phyloP scores from a whole-genome alignment of 345 rosid genomes.

The Euclidium syriacum region DNA sequence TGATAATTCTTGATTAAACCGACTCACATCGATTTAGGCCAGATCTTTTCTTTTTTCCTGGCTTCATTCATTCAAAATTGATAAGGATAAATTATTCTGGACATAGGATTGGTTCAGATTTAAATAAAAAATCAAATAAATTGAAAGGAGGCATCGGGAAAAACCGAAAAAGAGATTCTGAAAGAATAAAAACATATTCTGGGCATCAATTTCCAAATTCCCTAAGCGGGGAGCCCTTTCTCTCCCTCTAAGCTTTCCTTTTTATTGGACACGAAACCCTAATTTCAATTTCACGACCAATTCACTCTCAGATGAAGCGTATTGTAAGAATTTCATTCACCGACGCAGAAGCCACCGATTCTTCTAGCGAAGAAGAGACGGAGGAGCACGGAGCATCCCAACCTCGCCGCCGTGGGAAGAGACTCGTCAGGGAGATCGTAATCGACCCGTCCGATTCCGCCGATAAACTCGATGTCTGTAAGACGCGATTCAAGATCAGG shows the following conservation, averaged over 20 bases:
- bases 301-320: conserved; percentile 17
- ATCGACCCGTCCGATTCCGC: conserved; percentile 1
- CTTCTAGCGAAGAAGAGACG: conserved; percentile 35
- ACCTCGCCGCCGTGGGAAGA: conserved; percentile 35
- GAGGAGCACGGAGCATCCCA: background rate
- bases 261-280: conserved; percentile 13
- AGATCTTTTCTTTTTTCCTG: too few relatives aligned
- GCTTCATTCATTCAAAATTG: too few relatives aligned
- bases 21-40: too few relatives aligned
- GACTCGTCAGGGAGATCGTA: conserved; percentile 34
- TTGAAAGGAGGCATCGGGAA: background rate
- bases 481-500: conserved; percentile 20
- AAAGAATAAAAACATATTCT: conserved; percentile 25
- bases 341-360: conserved; percentile 49
- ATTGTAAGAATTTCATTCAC: conserved; percentile 36
- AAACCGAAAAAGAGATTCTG: conserved; percentile 11
- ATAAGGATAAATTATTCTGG: background rate
- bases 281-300: background rate
- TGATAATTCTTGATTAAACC: too few relatives aligned
- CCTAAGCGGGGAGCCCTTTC: conserved; percentile 1
- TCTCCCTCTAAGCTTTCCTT: background rate
- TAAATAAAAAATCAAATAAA: background rate
- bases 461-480: background rate
- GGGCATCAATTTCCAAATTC: conserved; percentile 2
- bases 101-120: background rate